phyloP scores from a whole-genome alignment of 169 alveolate genomes.

The Babesia ovis region DNA sequence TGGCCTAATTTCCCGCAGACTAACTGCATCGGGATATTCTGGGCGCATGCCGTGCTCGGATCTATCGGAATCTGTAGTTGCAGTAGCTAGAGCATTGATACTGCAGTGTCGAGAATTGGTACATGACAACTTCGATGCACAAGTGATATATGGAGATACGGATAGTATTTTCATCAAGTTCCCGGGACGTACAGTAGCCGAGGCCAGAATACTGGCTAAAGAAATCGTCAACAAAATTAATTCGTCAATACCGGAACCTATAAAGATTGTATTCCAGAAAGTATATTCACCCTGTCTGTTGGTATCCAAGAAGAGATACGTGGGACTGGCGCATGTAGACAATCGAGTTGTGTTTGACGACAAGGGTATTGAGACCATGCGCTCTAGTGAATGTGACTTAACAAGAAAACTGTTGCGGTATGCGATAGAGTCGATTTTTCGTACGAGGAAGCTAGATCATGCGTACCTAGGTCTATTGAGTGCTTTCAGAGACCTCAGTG shows the following conservation, averaged over 20 bases:
- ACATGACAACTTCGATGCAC: slow-evolving; percentile 81
- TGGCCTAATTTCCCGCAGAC: slow-evolving; percentile 71
- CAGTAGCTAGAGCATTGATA: slow-evolving; percentile 93
- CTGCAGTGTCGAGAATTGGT: slow-evolving; percentile 87
- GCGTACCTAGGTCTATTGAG: slow-evolving; percentile 26
- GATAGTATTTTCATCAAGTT: slow-evolving; percentile 96
- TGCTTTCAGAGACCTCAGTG: slow-evolving; percentile 36
- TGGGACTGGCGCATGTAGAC: slow-evolving; percentile 77
- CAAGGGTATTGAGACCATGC: slow-evolving; percentile 67
- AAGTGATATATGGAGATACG: slow-evolving; percentile 96
- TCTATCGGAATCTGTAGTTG: slow-evolving; percentile 93
- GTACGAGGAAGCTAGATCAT: slow-evolving; percentile 24
- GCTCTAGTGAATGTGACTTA: slow-evolving; percentile 65
- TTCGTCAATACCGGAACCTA: slow-evolving; percentile 85
- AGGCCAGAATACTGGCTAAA: slow-evolving; percentile 83
- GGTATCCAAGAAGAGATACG: slow-evolving; percentile 91
- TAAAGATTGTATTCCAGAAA: slow-evolving; percentile 91
- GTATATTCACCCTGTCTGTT: slow-evolving; percentile 91
- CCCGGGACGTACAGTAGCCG: slow-evolving; percentile 81
- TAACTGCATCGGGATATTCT: slow-evolving; percentile 94
- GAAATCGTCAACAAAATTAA: slow-evolving; percentile 88
- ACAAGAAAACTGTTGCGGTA: slow-evolving; percentile 46
- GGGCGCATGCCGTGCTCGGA: slow-evolving; percentile 98
- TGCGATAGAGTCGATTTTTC: slow-evolving; percentile 30
- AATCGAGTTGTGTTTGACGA: slow-evolving; percentile 39